A percentile compares a stretch with the other conserved stretches of the same genome.
Conservation (phyloP, 2,329 filamentous ascomycete genomes). For the Ceratocystis diversiconidia region DNA sequence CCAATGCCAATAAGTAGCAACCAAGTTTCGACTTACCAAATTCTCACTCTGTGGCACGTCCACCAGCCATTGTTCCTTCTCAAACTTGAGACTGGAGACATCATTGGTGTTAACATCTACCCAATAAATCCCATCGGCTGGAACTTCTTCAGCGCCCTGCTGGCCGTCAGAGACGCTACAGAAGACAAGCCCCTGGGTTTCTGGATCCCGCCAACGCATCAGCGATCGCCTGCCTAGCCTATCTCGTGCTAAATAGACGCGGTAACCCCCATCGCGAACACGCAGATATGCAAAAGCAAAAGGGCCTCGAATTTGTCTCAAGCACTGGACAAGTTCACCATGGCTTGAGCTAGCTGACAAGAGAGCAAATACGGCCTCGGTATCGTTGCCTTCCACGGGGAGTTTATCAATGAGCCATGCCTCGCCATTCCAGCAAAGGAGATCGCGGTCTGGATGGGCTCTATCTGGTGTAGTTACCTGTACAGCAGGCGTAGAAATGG, state of each 20-base stretch:
- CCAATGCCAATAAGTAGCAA: conserved; percentile 10
- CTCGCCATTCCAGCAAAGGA: conserved; percentile 92
- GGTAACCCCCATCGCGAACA: conserved; percentile 32
- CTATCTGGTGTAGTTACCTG: no score
- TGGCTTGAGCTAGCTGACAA: conserved; percentile 29
- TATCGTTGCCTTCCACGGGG: conserved; percentile 62
- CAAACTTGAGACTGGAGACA: neutral
- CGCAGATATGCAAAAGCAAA: conserved; percentile 85
- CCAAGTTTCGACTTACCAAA: conserved; percentile 14
- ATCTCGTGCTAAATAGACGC: conserved; percentile 71
- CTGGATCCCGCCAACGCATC: conserved; percentile 50
- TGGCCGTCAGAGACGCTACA: conserved; percentile 54
- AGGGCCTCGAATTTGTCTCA: conserved; percentile 59
- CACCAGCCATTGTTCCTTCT: conserved; percentile 16
- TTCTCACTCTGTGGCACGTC: neutral
- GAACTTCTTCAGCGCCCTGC: conserved; percentile 60
- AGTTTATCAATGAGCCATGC: conserved; percentile 61
- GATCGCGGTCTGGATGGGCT: neutral
- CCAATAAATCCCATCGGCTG: conserved; percentile 68
- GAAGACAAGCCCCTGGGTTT: conserved; percentile 34
- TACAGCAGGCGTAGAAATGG: neutral
- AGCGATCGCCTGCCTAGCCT: conserved; percentile 77
- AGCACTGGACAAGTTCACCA: conserved; percentile 33
- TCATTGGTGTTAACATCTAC: conserved; percentile 36
- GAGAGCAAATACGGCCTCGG: conserved; percentile 49